These are phyloP conservation scores for Apiospora malaysiana DNA, from an alignment of 2,329 filamentous ascomycete species.

Conservation along the genomic window DNA sequence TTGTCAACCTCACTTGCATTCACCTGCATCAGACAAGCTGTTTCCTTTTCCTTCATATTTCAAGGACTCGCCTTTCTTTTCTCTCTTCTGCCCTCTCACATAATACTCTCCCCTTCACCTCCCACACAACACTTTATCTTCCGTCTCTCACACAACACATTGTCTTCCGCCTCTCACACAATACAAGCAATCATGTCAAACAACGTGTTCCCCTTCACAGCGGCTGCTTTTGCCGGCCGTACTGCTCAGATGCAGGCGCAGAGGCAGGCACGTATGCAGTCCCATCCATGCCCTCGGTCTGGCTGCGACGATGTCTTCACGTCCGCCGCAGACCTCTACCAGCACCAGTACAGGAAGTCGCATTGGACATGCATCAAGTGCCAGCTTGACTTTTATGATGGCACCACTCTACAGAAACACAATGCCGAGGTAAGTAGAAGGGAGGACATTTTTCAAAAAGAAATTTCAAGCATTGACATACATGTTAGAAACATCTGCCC, in stretches of 20 bases:
- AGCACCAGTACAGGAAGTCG: constrained; percentile 7
- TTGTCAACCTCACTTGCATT: background rate
- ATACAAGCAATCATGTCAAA: background rate
- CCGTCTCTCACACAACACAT: background rate
- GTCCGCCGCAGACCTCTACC: background rate
- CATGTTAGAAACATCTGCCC: background rate
- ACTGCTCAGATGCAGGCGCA: background rate
- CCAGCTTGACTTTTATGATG: background rate
- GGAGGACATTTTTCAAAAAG: background rate
- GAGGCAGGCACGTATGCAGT: background rate
- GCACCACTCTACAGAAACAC: background rate
- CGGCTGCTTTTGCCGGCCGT: background rate
- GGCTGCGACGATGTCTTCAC: background rate
- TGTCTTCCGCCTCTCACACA: no score
- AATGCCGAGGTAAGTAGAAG: constrained; percentile 45
- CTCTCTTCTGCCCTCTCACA: background rate
- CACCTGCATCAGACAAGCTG: background rate
- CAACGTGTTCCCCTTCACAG: background rate
- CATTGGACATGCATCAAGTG: constrained; percentile 1
- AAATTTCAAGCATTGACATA: background rate
- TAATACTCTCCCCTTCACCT: no score
- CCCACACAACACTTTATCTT: no score
- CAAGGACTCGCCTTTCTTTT: background rate
- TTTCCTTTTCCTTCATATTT: background rate
- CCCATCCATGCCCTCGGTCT: background rate